Base-by-base conservation (phyloP, 495 filamentous ascomycete genomes). In the Hypomontagnella submonticulosa region DNA sequence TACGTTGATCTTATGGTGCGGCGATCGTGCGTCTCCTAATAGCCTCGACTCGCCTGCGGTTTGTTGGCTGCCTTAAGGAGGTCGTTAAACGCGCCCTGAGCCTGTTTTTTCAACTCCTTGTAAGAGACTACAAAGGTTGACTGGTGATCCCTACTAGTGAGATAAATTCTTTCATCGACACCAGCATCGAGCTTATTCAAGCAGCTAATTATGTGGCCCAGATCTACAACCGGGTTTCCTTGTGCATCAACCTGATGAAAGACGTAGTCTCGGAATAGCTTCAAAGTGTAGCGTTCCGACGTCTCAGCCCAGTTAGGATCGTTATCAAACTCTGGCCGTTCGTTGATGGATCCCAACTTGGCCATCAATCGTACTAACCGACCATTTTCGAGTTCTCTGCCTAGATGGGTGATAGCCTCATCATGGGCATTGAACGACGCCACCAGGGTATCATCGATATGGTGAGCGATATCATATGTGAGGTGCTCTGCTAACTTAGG, bases 181-280 rank as follows among this genome's bases (percentile, higher is more conserved):
- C 93, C 93, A 2, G 92, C 93, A 76, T 99, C 95, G 46, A 99
- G 80, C 74, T 97, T 97, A 76, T 93, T 97, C 67, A 99, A 69
- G 71, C 88, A 92, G 27, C 79, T 81, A 15, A 98, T 68, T 40
- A 98, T 88, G 77, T 98, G 93, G 0, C 88, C 93, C 23, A 97
- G 81, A 70, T 96, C 89, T 3, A 95, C 77, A 5, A 91, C 88
- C 0, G 95, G 89, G 16, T 90, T 88, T 10, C 90, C 92, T 59
- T 91, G 83, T 20, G 86, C 83, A 68, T 97, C 92, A 19, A 97
- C 92, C 57, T 94, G 92, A 75, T 99, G 95, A 76, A 97, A 99
- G 50, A 97, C 90, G 61, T 96, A 97, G 75, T 99, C 96, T 41
- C 95, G 88, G 82, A 98, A 97, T 32, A 99, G 82, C 76, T 96